Evolutionary conservation across 2,329 filamentous ascomycete species (phyloP).

Genomic region (Leptographium lundbergii): DNA sequence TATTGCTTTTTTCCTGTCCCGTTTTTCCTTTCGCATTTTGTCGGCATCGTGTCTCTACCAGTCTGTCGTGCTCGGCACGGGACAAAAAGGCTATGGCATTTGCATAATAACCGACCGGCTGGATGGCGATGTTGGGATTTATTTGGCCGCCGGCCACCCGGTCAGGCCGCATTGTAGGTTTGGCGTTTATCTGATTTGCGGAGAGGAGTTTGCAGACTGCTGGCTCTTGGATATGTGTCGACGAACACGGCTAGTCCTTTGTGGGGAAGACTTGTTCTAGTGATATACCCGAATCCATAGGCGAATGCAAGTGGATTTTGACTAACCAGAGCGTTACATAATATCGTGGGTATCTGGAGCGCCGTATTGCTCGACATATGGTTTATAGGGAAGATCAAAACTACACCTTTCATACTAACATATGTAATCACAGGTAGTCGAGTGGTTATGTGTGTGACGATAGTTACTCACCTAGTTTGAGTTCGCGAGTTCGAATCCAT

Average conservation of each 20-base stretch:
- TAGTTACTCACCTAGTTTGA: too few relatives aligned
- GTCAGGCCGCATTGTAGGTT: conserved; percentile 2
- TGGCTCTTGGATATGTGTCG: not conserved
- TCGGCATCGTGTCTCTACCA: not conserved
- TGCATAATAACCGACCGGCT: not conserved
- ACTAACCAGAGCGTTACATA: too few relatives aligned
- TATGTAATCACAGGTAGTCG: too few relatives aligned
- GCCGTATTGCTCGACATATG: not conserved
- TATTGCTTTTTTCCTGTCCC: not conserved
- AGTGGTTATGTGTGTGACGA: too few relatives aligned
- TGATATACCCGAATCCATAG: not conserved
- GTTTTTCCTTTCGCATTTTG: not conserved
- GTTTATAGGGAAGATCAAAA: not conserved
- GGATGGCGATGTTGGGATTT: not conserved
- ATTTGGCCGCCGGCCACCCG: not conserved
- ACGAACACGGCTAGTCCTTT: not conserved
- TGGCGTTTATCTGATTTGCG: not conserved
- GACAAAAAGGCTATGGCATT: not conserved
- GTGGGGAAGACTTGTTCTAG: not conserved
- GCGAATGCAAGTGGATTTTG: not conserved
- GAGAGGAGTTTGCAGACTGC: not conserved
- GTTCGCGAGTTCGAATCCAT: too few relatives aligned
- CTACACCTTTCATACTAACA: too few relatives aligned
- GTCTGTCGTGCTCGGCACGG: not conserved
- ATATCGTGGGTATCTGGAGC: too few relatives aligned